Percentiles rank a stretch among this genome's conserved stretches.
Conservation (phyloP, 176 grass and related monocot species). For the Eleusine coracana region DNA sequence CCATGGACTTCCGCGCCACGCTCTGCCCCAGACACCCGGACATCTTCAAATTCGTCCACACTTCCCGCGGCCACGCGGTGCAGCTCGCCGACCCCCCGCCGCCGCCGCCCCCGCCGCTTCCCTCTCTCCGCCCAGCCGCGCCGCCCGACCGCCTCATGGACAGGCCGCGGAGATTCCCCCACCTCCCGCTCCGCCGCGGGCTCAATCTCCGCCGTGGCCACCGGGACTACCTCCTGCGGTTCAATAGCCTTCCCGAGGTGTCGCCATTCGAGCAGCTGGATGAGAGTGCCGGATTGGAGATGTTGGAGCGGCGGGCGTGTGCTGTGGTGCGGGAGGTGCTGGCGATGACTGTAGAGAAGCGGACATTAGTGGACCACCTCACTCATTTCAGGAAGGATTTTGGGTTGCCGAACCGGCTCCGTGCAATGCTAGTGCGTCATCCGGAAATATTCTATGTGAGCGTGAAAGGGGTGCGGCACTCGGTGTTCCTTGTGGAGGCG, state of each 20-base stretch:
- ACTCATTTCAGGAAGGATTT: slow-evolving; percentile 77
- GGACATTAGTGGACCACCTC: slow-evolving; percentile 73
- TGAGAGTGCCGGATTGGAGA: slow-evolving; percentile 33
- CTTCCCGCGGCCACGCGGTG: slow-evolving; percentile 58
- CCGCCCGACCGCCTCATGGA: slow-evolving; percentile 54
- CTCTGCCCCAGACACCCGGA: slow-evolving; percentile 58
- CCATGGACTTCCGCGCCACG: slow-evolving; percentile 60
- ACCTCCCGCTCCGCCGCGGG: slow-evolving; percentile 65
- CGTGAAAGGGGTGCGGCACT: slow-evolving; percentile 75
- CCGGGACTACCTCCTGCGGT: slow-evolving; percentile 62
- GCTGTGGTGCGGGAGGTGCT: slow-evolving; percentile 68
- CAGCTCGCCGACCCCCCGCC: slow-evolving; percentile 47
- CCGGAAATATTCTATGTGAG: slow-evolving; percentile 89
- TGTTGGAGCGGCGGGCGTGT: slow-evolving; percentile 69
- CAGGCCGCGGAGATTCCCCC: slow-evolving; percentile 57
- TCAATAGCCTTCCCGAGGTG: slow-evolving; percentile 57
- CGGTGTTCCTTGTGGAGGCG: slow-evolving; percentile 71
- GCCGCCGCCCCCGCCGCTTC: slow-evolving; percentile 41
- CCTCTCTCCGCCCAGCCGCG: neutral
- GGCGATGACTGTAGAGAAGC: slow-evolving; percentile 77
- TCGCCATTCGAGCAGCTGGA: slow-evolving; percentile 48
- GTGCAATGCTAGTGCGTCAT: slow-evolving; percentile 70
- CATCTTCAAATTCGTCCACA: slow-evolving; percentile 53
- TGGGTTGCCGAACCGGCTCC: slow-evolving; percentile 66
- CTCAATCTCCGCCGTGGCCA: slow-evolving; percentile 66